Evolutionary conservation across 73 alveolate species (phyloP), one percentile per base, ranked within the genome.

Genomic region (Paramecium tetraurelia): DNA sequence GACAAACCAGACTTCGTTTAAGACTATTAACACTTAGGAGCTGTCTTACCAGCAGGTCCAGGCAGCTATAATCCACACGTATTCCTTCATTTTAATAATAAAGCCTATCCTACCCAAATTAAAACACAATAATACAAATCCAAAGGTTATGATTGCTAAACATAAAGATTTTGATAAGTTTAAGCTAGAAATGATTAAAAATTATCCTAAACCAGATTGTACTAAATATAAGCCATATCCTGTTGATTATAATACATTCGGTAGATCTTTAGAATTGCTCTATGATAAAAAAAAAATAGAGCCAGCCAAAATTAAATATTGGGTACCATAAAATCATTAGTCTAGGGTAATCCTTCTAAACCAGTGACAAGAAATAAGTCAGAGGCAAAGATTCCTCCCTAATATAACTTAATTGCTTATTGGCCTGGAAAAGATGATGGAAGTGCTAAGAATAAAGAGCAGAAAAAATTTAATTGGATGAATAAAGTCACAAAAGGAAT

Each of bases 391-490:
- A 35, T 36, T 10, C 92, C 77, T 12, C 70, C 83, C 3, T 27
- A 70, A 46, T 71, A 68, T 44, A 77, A 77, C 16, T 70, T 89
- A 24, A 83, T 89, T 70, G 94, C 94, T 0, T 50, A 89, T 36
- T 89, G 94, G 94, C 94, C 86, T 44, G 94, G 94, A 36, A 43
- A 33, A 50, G 87, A 69, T 14, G 58, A 69, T 70, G 94, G 94
- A 12, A 89, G 75, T 29, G 92, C 71, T 36, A 70, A 89, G 36
- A 71, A 89, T 77, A 89, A 86, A 44, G 93, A 86, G 29, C 11
- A 27, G 20, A 89, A 89, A 48, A 63, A 70, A 36, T 44, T 41
- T 29, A 89, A 89, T 89, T 89, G 94, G 94, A 89, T 89, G 94
- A 72, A 89, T 71, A 69, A 58, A 31, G 58, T 89, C 31, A 89